Conservation (phyloP, 148 eudicot species). For the Chenopodium berlandieri region DNA sequence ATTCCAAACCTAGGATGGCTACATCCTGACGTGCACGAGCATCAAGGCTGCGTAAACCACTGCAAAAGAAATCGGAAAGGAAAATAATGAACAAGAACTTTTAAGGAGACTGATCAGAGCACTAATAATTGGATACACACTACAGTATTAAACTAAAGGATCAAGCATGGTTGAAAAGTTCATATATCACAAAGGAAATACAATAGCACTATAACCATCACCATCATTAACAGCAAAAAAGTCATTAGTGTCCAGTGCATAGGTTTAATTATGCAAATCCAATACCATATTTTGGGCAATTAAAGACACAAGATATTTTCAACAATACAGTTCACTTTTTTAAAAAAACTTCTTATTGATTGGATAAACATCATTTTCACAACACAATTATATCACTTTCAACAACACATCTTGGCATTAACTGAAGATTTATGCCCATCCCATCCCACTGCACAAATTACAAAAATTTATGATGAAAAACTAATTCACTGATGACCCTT, state of each 20-base stretch:
- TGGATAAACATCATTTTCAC: neutral
- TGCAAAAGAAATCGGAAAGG: constrained; percentile 24
- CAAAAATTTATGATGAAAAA: neutral
- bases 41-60: constrained; percentile 78
- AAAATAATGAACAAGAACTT: neutral
- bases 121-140: neutral
- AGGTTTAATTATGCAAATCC: neutral
- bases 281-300: neutral
- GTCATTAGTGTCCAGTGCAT: too few relatives aligned
- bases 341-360: neutral
- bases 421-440: neutral
- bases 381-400: neutral
- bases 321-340: neutral
- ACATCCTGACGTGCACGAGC: constrained; percentile 94
- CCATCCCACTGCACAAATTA: neutral
- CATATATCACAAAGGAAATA: neutral
- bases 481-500: neutral
- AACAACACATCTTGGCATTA: neutral
- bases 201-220: neutral
- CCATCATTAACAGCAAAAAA: neutral
- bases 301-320: neutral
- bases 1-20: constrained; percentile 78
- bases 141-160: neutral
- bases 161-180: neutral
- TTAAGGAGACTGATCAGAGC: neutral